Percentiles rank a stretch among this genome's conserved stretches.
Conservation (phyloP, 2,329 filamentous ascomycete species). For the Alternaria postmessia region DNA sequence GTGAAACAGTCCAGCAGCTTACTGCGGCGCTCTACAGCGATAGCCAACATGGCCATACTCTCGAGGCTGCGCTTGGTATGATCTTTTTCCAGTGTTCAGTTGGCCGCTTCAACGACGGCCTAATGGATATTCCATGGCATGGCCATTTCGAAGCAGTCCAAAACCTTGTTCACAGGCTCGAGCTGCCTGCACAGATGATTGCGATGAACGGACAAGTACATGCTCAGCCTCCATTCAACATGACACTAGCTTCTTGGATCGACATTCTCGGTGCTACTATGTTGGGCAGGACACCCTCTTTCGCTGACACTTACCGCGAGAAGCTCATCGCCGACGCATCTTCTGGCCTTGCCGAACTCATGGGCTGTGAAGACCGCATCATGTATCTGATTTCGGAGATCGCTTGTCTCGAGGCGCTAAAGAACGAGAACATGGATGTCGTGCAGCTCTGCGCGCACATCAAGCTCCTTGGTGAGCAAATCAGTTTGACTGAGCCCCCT, state of each 20-base stretch:
- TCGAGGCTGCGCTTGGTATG: conserved; percentile 92
- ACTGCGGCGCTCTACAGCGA: conserved; percentile 83
- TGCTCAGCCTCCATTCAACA: conserved; percentile 84
- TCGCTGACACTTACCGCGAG: conserved; percentile 93
- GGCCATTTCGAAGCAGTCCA: conserved; percentile 94
- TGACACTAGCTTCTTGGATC: conserved; percentile 94
- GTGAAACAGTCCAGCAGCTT: conserved; percentile 83
- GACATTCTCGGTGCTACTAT: conserved; percentile 96
- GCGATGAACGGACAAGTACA: conserved; percentile 65
- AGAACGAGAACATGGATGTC: conserved; percentile 78
- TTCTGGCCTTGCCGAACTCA: conserved; percentile 86
- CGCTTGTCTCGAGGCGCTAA: conserved; percentile 90
- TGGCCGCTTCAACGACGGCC: conserved; percentile 80
- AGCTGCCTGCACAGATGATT: conserved; percentile 74
- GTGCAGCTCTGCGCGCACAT: conserved; percentile 89
- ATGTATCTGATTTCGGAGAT: conserved; percentile 99
- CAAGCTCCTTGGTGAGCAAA: conserved; percentile 83
- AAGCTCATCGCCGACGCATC: conserved; percentile 75
- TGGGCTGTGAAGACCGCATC: conserved; percentile 96
- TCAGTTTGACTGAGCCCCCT: conserved; percentile 78
- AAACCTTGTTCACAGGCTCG: conserved; percentile 83
- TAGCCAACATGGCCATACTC: conserved; percentile 83
- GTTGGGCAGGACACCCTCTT: conserved; percentile 82
- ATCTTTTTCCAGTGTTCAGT: conserved; percentile 97
- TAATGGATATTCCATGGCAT: conserved; percentile 95